Conservation (phyloP, 2,329 filamentous ascomycete genomes). For the Scytalidium sp. region DNA sequence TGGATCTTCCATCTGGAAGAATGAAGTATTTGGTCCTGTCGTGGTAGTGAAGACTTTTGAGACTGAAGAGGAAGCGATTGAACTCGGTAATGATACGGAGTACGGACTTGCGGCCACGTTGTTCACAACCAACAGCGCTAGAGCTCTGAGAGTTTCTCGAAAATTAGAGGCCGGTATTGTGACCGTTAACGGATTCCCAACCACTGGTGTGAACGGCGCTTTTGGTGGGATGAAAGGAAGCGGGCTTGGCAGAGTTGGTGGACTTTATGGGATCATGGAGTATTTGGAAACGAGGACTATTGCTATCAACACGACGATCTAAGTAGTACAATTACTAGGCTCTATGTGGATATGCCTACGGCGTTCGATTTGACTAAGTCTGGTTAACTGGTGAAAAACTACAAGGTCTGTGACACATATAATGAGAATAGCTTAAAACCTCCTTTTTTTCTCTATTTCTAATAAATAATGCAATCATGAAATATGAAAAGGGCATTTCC, state of each 20-base stretch:
- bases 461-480: too few relatives aligned
- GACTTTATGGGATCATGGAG: neutral
- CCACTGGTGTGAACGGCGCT: constrained; percentile 8
- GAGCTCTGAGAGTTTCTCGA: constrained; percentile 39
- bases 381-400: too few relatives aligned
- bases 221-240: constrained; percentile 11
- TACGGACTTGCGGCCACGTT: constrained; percentile 64
- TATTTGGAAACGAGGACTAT: neutral
- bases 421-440: too few relatives aligned
- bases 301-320: neutral
- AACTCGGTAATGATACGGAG: constrained; percentile 61
- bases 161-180: constrained; percentile 46
- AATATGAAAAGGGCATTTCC: too few relatives aligned
- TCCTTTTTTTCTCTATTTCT: too few relatives aligned
- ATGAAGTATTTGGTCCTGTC: constrained; percentile 60
- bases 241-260: constrained; percentile 6
- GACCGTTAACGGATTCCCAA: constrained; percentile 21
- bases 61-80: constrained; percentile 54
- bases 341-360: too few relatives aligned
- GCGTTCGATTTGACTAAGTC: too few relatives aligned
- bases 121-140: constrained; percentile 54
- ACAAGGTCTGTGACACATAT: too few relatives aligned
- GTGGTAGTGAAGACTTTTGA: constrained; percentile 53
- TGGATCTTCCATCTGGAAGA: constrained; percentile 4
- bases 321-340: too few relatives aligned